Evolutionary conservation across 2,329 filamentous ascomycete genomes (phyloP).

Genomic region (Endocalyx cinctus): DNA sequence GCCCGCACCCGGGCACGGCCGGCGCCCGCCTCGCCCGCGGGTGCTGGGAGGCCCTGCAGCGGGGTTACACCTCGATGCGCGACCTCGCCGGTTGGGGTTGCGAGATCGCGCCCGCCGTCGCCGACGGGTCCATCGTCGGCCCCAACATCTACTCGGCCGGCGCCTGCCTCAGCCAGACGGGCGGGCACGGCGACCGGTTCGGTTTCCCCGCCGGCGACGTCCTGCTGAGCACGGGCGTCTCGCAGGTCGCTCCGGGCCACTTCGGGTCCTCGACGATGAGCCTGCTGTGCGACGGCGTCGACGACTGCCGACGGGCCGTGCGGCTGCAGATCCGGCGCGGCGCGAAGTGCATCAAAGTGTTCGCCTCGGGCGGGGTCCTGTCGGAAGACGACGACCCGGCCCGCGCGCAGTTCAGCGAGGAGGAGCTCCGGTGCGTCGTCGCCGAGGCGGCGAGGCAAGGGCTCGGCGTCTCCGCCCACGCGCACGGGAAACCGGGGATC

Average conservation of each 20-base stretch:
- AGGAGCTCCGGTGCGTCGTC: constrained; percentile 34
- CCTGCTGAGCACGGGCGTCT: constrained; percentile 29
- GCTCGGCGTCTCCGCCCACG: constrained; percentile 35
- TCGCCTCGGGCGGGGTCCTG: constrained; percentile 35
- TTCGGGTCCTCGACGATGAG: constrained; percentile 21
- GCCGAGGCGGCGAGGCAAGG: constrained; percentile 31
- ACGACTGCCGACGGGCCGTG: constrained; percentile 36
- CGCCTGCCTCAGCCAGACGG: constrained; percentile 30
- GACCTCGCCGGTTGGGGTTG: constrained; percentile 30
- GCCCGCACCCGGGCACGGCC: constrained; percentile 26
- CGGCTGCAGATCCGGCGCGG: constrained; percentile 36
- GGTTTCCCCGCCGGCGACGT: constrained; percentile 29
- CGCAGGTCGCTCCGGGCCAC: constrained; percentile 25
- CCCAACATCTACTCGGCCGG: constrained; percentile 29
- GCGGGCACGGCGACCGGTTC: constrained; percentile 32
- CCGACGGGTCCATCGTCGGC: constrained; percentile 27
- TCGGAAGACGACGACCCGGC: constrained; percentile 34
- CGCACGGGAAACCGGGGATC: constrained; percentile 37
- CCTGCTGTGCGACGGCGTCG: constrained; percentile 33
- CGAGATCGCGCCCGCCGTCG: constrained; percentile 26
- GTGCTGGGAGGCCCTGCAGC: constrained; percentile 34
- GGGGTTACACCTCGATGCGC: constrained; percentile 31
- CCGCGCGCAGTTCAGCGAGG: constrained; percentile 34
- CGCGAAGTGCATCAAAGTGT: constrained; percentile 35
- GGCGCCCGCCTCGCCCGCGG: constrained; percentile 29